phyloP scores from a whole-genome alignment of 129 eudicot genomes.

The Tagetes erecta region DNA sequence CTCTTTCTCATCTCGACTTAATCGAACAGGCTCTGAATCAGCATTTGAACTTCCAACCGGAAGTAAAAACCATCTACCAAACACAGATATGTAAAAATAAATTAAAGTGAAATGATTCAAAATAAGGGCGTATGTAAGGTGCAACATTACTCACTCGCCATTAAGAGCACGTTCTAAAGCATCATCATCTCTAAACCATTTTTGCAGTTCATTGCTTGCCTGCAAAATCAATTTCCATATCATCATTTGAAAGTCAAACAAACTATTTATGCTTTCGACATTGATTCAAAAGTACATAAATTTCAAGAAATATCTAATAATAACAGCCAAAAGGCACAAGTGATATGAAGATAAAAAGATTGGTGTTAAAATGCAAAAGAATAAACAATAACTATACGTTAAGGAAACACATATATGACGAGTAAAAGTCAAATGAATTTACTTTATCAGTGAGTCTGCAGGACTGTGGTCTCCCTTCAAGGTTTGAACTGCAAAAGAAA shows the following conservation, averaged over 20 bases:
- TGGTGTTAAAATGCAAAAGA: neutral
- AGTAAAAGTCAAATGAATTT: slow-evolving; percentile 23
- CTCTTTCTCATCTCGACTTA: slow-evolving; percentile 69
- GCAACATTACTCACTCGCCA: slow-evolving; percentile 71
- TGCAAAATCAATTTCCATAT: slow-evolving; percentile 32
- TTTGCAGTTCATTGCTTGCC: slow-evolving; percentile 73
- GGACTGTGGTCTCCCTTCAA: slow-evolving; percentile 78
- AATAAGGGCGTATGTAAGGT: slow-evolving; percentile 12
- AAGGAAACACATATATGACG: slow-evolving; percentile 6
- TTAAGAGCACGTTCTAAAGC: slow-evolving; percentile 85
- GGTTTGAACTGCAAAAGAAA: slow-evolving; percentile 63
- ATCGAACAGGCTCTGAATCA: slow-evolving; percentile 47
- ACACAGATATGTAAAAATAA: neutral
- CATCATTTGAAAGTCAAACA: neutral
- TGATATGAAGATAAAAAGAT: neutral
- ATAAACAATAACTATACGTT: neutral
- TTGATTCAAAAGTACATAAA: neutral
- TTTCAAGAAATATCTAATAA: neutral
- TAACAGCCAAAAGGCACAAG: slow-evolving; percentile 1
- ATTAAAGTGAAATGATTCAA: neutral
- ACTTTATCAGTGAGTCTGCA: slow-evolving; percentile 96
- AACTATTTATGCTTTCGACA: neutral
- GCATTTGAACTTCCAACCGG: slow-evolving; percentile 59
- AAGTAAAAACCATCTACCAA: slow-evolving; percentile 78
- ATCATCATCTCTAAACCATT: slow-evolving; percentile 92